Conservation (phyloP, 768 basidiomycete species). For the Leccinum obscurum region DNA sequence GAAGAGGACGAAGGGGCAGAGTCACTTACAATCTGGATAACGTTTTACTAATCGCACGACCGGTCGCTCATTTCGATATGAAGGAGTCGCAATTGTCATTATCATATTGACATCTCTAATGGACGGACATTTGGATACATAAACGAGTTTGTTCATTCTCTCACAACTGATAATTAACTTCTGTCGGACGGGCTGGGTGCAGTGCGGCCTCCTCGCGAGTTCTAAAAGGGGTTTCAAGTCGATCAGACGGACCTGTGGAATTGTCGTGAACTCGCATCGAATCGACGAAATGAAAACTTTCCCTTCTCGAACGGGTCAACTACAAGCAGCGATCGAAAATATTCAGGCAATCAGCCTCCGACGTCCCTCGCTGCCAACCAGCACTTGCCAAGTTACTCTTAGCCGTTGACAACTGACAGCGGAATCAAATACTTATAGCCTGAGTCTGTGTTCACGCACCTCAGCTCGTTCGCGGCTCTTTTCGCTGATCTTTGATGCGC, state of each 20-base stretch:
- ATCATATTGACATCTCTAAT: constrained; percentile 32
- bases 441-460: constrained; percentile 16
- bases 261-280: not conserved
- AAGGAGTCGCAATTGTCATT: constrained; percentile 27
- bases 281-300: not conserved
- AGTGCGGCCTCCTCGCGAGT: constrained; percentile 33
- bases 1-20: constrained; percentile 18
- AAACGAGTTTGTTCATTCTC: constrained; percentile 6
- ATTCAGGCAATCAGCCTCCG: constrained; percentile 17
- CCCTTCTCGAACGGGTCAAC: constrained; percentile 1
- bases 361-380: constrained; percentile 8
- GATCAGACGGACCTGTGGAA: constrained; percentile 12
- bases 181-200: constrained; percentile 29
- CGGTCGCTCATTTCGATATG: constrained; percentile 14
- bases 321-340: constrained; percentile 13
- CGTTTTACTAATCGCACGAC: constrained; percentile 11
- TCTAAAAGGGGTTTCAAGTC: constrained; percentile 9
- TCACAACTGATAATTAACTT: constrained; percentile 22
- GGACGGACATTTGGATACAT: constrained; percentile 37
- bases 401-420: constrained; percentile 29
- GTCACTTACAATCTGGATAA: constrained; percentile 26
- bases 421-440: constrained; percentile 28
- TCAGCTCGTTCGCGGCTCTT: constrained; percentile 7
- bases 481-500: constrained; percentile 30
- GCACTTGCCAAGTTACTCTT: constrained; percentile 5